A percentile compares a stretch with the other conserved stretches of the same genome.
Evolutionary conservation across 805 yeast species (phyloP).

Genomic region (Brettanomyces nanus): DNA sequence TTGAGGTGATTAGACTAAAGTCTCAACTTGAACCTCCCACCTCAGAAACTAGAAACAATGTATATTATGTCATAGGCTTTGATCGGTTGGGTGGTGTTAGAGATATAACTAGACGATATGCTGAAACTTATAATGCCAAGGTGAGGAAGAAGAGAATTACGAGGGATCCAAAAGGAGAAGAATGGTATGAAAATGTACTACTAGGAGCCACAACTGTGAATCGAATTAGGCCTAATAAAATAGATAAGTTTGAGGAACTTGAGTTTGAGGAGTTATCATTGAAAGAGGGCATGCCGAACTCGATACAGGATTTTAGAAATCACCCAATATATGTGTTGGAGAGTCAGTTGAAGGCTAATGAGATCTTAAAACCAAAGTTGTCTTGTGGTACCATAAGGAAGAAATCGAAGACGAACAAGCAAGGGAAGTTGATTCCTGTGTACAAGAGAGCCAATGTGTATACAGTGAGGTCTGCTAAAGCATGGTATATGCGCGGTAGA

Average conservation of each 20-base stretch:
- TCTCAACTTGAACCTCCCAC: constrained; percentile 57
- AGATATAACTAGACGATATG: constrained; percentile 83
- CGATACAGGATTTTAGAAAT: constrained; percentile 69
- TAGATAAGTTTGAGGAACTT: constrained; percentile 49
- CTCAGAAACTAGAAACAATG: constrained; percentile 45
- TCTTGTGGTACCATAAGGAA: constrained; percentile 66
- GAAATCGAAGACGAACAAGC: constrained; percentile 28
- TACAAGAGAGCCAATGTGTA: constrained; percentile 62
- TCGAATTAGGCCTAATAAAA: constrained; percentile 18
- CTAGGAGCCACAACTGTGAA: constrained; percentile 22
- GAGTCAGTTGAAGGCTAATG: constrained; percentile 62
- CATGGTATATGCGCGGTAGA: constrained; percentile 83
- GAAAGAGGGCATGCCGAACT: constrained; percentile 83
- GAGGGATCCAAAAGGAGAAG: constrained; percentile 42
- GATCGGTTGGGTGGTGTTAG: constrained; percentile 56
- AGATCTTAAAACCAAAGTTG: constrained; percentile 58
- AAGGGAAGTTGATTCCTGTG: constrained; percentile 43
- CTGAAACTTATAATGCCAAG: constrained; percentile 62
- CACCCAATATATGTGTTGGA: constrained; percentile 86
- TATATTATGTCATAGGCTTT: constrained; percentile 72
- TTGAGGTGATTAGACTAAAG: constrained; percentile 52
- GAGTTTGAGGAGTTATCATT: constrained; percentile 56
- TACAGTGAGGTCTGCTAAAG: constrained; percentile 60
- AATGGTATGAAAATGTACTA: constrained; percentile 54
- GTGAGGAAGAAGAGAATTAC: constrained; percentile 68